Percentiles rank a stretch among this genome's conserved stretches.
Conservation (phyloP, 78 protist species). For the Tieghemostelium lacteum region DNA sequence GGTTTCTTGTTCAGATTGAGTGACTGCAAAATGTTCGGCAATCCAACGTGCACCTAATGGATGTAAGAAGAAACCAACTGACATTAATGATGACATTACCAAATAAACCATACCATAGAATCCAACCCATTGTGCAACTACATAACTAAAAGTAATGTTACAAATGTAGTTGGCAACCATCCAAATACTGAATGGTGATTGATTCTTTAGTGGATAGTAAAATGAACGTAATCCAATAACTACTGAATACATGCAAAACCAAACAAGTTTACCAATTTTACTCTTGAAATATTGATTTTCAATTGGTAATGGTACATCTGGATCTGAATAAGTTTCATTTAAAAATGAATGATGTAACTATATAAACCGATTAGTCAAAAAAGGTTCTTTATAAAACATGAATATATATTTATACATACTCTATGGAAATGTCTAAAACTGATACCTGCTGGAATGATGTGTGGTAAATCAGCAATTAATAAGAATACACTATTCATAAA, state of each 20-base stretch:
- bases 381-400: neutral
- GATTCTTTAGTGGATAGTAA: conserved; percentile 74
- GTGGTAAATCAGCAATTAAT: conserved; percentile 86
- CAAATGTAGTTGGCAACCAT: conserved; percentile 61
- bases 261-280: conserved; percentile 74
- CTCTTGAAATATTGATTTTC: conserved; percentile 71
- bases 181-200: conserved; percentile 55
- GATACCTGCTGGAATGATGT: conserved; percentile 81
- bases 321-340: conserved; percentile 83
- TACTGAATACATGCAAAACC: conserved; percentile 70
- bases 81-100: conserved; percentile 47
- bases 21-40: conserved; percentile 90
- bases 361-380: too few relatives aligned
- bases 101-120: conserved; percentile 66
- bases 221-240: conserved; percentile 90
- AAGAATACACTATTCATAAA: conserved; percentile 70
- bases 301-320: conserved; percentile 86
- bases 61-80: conserved; percentile 85
- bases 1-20: conserved; percentile 89
- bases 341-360: conserved; percentile 67
- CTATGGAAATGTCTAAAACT: conserved; percentile 91
- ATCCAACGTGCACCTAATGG: conserved; percentile 94
- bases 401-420: conserved; percentile 69
- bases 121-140: conserved; percentile 60
- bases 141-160: conserved; percentile 30